These are phyloP conservation scores for Margaritispora aquatica DNA, from an alignment of 495 filamentous ascomycete species.

Conservation along the genomic window DNA sequence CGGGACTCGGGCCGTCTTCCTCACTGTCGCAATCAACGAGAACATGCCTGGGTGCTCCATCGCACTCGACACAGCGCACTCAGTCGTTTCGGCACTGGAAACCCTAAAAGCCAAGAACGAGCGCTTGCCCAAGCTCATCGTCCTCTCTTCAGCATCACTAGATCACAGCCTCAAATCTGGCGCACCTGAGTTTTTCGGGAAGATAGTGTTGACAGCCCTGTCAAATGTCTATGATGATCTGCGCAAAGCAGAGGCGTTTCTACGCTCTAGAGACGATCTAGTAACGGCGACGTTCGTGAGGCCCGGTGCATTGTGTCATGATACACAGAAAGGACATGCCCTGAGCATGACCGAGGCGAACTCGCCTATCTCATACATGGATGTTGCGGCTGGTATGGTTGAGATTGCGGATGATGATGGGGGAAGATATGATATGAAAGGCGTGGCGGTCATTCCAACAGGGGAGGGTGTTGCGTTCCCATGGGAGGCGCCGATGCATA, in stretches of 20 bases:
- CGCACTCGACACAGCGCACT: constrained; percentile 26
- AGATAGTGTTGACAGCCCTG: constrained; percentile 23
- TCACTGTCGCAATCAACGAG: constrained; percentile 29
- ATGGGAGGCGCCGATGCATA: constrained; percentile 15
- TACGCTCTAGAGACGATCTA: constrained; percentile 32
- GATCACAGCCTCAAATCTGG: constrained; percentile 27
- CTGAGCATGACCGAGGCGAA: constrained; percentile 30
- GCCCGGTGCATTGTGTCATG: constrained; percentile 34
- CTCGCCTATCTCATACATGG: constrained; percentile 33
- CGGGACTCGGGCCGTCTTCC: constrained; percentile 30
- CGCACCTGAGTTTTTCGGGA: constrained; percentile 22
- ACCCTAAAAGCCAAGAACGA: constrained; percentile 9
- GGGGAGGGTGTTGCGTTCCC: constrained; percentile 17
- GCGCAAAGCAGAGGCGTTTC: constrained; percentile 26
- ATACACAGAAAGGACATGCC: constrained; percentile 33
- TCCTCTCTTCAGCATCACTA: constrained; percentile 34
- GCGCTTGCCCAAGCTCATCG: constrained; percentile 29
- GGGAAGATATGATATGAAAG: constrained; percentile 29
- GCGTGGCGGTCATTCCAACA: constrained; percentile 31
- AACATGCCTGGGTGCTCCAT: constrained; percentile 32
- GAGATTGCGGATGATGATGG: constrained; percentile 35
- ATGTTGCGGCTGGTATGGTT: constrained; percentile 42
- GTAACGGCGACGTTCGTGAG: constrained; percentile 36
- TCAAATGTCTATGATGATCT: constrained; percentile 36
- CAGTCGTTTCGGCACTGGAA: constrained; percentile 29